These are phyloP conservation scores for Poa annua DNA, from an alignment of 176 grass and related monocot species.

Conservation along the genomic window DNA sequence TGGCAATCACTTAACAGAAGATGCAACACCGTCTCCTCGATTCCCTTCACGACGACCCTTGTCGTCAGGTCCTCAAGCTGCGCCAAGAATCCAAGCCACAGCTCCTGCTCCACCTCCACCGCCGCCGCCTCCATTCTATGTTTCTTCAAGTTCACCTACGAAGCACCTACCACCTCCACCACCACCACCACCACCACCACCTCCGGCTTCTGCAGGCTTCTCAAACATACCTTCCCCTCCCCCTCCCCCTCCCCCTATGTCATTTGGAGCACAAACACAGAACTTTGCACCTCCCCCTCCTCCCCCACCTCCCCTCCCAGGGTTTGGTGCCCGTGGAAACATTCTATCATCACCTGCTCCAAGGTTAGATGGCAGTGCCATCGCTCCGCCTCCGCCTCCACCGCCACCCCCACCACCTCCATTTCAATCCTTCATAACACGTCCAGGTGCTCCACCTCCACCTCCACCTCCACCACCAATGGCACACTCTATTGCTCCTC, in stretches of 20 bases:
- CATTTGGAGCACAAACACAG: conserved; percentile 27
- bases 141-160: conserved; percentile 29
- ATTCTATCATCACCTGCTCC: conserved; percentile 46
- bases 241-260: conserved; percentile 24
- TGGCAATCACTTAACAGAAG: conserved; percentile 27
- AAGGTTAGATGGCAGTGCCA: conserved; percentile 31
- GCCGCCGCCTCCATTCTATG: conserved; percentile 31
- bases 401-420: conserved; percentile 30
- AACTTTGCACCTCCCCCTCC: conserved; percentile 38
- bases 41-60: conserved; percentile 17
- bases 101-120: conserved; percentile 7
- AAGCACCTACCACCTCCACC: conserved; percentile 29
- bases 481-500: background rate
- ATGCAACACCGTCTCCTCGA: conserved; percentile 14
- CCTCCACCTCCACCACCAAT: conserved; percentile 25
- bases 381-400: background rate
- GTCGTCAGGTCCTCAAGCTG: conserved; percentile 40
- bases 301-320: conserved; percentile 51
- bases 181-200: conserved; percentile 41
- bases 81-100: conserved; percentile 33
- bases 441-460: conserved; percentile 37
- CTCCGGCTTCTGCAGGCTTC: conserved; percentile 28
- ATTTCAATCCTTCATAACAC: conserved; percentile 4
- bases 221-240: conserved; percentile 29
- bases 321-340: conserved; percentile 21